Conservation (phyloP, 148 eudicot species). For the Bassia scoparia region DNA sequence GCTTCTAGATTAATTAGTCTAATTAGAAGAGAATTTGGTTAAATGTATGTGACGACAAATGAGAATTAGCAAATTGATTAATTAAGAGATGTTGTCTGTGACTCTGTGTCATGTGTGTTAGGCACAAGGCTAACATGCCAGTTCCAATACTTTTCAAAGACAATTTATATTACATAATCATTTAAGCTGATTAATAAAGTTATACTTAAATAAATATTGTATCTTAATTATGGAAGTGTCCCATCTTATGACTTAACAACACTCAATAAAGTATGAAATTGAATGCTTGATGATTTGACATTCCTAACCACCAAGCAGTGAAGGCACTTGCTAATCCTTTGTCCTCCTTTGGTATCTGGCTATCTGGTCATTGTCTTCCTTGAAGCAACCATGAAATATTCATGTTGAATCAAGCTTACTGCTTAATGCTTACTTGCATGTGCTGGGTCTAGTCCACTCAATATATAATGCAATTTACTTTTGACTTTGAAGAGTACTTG, state of each 20-base stretch:
- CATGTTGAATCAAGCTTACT: not conserved
- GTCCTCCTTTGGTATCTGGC: not conserved
- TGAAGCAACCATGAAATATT: not conserved
- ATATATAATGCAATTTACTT: not conserved
- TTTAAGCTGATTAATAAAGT: not conserved
- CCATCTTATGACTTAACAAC: not conserved
- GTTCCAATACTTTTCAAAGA: not conserved
- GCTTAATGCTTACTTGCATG: no score
- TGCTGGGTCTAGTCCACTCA: not conserved
- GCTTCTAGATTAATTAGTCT: not conserved
- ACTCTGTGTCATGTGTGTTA: slow-evolving; percentile 27
- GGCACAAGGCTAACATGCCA: slow-evolving; percentile 27
- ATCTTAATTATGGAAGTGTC: not conserved
- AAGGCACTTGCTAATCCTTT: slow-evolving; percentile 3
- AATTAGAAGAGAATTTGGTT: not conserved
- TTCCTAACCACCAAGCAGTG: slow-evolving; percentile 19
- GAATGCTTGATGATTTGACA: slow-evolving; percentile 8
- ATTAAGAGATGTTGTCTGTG: slow-evolving; percentile 22
- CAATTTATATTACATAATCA: not conserved
- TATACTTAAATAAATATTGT: not conserved
- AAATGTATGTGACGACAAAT: slow-evolving; percentile 11
- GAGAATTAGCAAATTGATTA: slow-evolving; percentile 8
- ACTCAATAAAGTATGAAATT: not conserved
- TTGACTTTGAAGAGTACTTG: no score
- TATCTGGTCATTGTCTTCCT: slow-evolving; percentile 6